Conservation (phyloP, 768 basidiomycete species). For the Tricholoma hemisulphureum region DNA sequence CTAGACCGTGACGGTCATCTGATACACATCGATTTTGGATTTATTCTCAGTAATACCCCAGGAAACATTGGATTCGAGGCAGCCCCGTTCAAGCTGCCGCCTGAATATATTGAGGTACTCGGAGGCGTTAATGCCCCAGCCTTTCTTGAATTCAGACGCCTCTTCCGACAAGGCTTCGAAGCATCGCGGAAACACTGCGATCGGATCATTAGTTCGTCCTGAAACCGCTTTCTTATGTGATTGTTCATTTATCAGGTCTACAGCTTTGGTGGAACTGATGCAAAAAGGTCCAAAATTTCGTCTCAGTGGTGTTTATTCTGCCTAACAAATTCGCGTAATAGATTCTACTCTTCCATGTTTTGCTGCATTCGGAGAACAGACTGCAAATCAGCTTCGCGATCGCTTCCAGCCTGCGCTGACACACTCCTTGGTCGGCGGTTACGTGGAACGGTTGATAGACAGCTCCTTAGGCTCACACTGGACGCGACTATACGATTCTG, state of each 20-base stretch:
- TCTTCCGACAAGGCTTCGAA: constrained; percentile 94
- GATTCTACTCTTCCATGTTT: constrained; percentile 94
- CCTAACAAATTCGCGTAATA: constrained; percentile 24
- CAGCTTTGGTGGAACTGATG: constrained; percentile 89
- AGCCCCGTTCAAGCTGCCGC: constrained; percentile 95
- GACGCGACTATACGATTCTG: constrained; percentile 95
- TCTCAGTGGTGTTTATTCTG: background rate
- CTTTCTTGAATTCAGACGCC: constrained; percentile 78
- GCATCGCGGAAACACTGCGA: constrained; percentile 95
- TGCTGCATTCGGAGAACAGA: constrained; percentile 85
- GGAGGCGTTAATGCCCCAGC: constrained; percentile 78
- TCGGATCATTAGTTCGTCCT: constrained; percentile 78
- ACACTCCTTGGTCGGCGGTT: constrained; percentile 77
- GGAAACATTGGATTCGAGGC: constrained; percentile 98
- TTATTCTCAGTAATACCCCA: constrained; percentile 95
- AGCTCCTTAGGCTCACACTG: constrained; percentile 89
- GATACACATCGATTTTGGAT: constrained; percentile 98
- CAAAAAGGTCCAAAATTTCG: constrained; percentile 65
- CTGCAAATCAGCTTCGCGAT: constrained; percentile 82
- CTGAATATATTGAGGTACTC: constrained; percentile 94
- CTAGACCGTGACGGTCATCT: constrained; percentile 93
- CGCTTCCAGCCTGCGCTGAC: constrained; percentile 92
- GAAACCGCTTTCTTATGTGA: background rate
- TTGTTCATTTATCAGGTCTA: constrained; percentile 7
- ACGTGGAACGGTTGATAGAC: constrained; percentile 88